These are phyloP conservation scores for Gossypium turneri DNA, from an alignment of 345 rosid genomes.

Conservation along the genomic window DNA sequence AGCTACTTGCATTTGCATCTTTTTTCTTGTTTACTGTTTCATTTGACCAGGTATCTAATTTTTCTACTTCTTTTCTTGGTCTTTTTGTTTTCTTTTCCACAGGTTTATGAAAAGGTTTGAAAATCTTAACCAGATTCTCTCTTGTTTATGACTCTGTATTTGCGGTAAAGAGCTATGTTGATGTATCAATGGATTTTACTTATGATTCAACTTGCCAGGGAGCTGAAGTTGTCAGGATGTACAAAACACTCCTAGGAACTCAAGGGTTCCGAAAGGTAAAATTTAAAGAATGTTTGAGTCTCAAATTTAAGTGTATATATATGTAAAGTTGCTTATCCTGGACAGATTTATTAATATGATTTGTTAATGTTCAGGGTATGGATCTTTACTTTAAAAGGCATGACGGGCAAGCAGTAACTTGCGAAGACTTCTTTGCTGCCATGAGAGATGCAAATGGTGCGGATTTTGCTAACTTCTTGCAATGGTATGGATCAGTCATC, in stretches of 20 bases:
- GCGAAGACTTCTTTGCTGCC: slow-evolving; percentile 95
- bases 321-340: slow-evolving; percentile 7
- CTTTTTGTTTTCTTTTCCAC: slow-evolving; percentile 23
- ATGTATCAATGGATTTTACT: slow-evolving; percentile 12
- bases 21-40: slow-evolving; percentile 5
- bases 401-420: slow-evolving; percentile 97
- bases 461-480: slow-evolving; percentile 89
- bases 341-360: slow-evolving; percentile 11
- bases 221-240: slow-evolving; percentile 99
- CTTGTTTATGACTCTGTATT: background rate
- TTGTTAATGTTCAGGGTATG: slow-evolving; percentile 63
- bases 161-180: slow-evolving; percentile 13
- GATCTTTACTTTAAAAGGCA: slow-evolving; percentile 94
- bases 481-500: slow-evolving; percentile 46
- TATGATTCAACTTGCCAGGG: slow-evolving; percentile 50
- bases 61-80: slow-evolving; percentile 22
- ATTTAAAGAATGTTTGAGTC: background rate
- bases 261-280: slow-evolving; percentile 89
- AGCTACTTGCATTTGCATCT: background rate
- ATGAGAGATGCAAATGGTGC: slow-evolving; percentile 97
- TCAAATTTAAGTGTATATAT: background rate
- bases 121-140: slow-evolving; percentile 4
- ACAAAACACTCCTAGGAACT: slow-evolving; percentile 90
- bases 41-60: slow-evolving; percentile 22
- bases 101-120: slow-evolving; percentile 97